Conservation (phyloP, 805 yeast species). For the Hanseniaspora nectarophila region DNA sequence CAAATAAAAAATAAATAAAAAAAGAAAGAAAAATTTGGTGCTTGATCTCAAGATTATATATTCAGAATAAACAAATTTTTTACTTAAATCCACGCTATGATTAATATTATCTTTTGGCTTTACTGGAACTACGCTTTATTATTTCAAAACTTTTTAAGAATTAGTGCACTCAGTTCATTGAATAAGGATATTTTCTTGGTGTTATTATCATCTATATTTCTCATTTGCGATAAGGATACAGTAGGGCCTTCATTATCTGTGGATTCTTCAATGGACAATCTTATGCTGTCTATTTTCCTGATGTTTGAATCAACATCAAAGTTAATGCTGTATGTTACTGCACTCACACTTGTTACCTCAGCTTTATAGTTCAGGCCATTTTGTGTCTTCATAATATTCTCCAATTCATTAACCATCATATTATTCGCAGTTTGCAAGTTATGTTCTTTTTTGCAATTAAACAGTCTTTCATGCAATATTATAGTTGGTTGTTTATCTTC, state of each 20-base stretch:
- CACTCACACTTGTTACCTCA: not conserved
- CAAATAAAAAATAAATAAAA: not conserved
- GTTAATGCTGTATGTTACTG: not conserved
- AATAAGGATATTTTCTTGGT: not conserved
- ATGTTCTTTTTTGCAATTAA: not conserved
- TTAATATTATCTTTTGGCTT: not conserved
- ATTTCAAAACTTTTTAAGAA: not conserved
- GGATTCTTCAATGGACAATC: not conserved
- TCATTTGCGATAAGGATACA: not conserved
- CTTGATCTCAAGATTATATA: no score
- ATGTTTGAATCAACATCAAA: not conserved
- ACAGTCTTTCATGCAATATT: constrained; percentile 5
- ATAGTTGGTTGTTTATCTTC: not conserved
- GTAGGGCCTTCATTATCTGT: not conserved
- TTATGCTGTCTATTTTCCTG: not conserved
- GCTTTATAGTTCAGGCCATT: not conserved
- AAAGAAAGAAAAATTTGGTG: not conserved
- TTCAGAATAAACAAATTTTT: no score
- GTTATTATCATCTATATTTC: not conserved
- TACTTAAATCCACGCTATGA: no score
- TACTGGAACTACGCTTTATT: not conserved
- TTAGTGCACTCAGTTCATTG: constrained; percentile 4
- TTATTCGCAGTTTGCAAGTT: not conserved
- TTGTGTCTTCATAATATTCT: not conserved
- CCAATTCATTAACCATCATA: not conserved